Conservation (phyloP, 306 rosid species). For the Nissolia schottii region DNA sequence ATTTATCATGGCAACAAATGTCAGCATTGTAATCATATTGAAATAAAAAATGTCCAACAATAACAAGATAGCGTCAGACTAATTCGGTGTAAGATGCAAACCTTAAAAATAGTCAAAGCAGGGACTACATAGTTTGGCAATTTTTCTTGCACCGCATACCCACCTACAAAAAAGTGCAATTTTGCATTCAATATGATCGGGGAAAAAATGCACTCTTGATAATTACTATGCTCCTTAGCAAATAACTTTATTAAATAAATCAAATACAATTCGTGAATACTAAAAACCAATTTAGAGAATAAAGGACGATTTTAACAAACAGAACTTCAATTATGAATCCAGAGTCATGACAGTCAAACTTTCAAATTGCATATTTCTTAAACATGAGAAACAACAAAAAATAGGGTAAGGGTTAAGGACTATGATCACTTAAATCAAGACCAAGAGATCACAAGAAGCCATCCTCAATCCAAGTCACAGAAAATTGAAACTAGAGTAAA, state of each 20-base stretch:
- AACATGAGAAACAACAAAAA: no score
- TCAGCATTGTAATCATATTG: not conserved
- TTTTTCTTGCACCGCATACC: slow-evolving; percentile 52
- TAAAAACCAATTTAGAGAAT: not conserved
- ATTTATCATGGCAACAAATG: not conserved
- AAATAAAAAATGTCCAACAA: slow-evolving; percentile 9
- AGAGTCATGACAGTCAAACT: not conserved
- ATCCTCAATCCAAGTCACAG: not conserved
- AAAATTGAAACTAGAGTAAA: not conserved
- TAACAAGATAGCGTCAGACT: not conserved
- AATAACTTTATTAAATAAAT: not conserved
- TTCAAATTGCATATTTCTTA: not conserved
- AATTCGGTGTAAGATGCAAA: slow-evolving; percentile 18
- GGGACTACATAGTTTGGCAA: slow-evolving; percentile 64
- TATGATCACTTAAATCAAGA: not conserved
- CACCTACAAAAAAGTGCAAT: slow-evolving; percentile 42
- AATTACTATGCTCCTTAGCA: not conserved
- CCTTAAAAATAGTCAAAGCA: slow-evolving; percentile 54
- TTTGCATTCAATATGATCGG: not conserved
- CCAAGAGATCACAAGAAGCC: not conserved
- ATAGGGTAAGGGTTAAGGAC: not conserved
- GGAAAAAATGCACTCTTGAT: no score
- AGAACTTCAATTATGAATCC: not conserved
- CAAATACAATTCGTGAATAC: not conserved
- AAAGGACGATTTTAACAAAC: not conserved